A percentile compares a stretch with the other conserved stretches of the same genome.
Conservation (phyloP, 495 filamentous ascomycete genomes). For the Chaetomidium leptoderma region DNA sequence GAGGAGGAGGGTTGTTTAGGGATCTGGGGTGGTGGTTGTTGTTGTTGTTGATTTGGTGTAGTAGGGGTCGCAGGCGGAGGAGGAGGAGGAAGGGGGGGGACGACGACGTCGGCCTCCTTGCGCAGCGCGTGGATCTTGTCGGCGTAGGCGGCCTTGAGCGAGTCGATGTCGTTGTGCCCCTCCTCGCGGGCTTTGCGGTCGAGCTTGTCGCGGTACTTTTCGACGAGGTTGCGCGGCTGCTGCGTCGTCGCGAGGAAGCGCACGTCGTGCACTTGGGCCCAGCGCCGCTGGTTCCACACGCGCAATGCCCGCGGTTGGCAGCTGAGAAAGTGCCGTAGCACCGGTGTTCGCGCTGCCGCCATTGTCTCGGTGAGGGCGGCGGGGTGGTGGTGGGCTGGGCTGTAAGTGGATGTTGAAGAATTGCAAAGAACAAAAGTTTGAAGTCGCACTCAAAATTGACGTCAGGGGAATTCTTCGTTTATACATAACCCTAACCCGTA, state of each 20-base stretch:
- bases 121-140: conserved; percentile 70
- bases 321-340: conserved; percentile 37
- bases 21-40: conserved; percentile 30
- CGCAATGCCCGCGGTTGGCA: conserved; percentile 27
- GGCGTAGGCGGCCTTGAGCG: conserved; percentile 75
- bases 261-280: conserved; percentile 89
- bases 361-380: conserved; percentile 17
- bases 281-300: conserved; percentile 61
- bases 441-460: no score
- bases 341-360: conserved; percentile 31
- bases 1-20: conserved; percentile 21
- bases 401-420: not conserved
- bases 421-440: not conserved
- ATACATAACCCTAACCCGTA: conserved; percentile 12
- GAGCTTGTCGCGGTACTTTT: conserved; percentile 86
- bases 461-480: no score
- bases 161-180: conserved; percentile 66
- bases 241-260: conserved; percentile 69
- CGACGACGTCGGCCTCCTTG: conserved; percentile 46
- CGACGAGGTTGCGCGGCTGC: conserved; percentile 56
- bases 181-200: conserved; percentile 75
- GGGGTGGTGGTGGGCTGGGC: not conserved
- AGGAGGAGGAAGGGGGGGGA: conserved; percentile 37
- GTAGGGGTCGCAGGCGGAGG: not conserved
- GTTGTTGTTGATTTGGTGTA: conserved; percentile 20